Evolutionary conservation across 2,329 filamentous ascomycete genomes (phyloP).

Genomic region (Botrytis cinerea): DNA sequence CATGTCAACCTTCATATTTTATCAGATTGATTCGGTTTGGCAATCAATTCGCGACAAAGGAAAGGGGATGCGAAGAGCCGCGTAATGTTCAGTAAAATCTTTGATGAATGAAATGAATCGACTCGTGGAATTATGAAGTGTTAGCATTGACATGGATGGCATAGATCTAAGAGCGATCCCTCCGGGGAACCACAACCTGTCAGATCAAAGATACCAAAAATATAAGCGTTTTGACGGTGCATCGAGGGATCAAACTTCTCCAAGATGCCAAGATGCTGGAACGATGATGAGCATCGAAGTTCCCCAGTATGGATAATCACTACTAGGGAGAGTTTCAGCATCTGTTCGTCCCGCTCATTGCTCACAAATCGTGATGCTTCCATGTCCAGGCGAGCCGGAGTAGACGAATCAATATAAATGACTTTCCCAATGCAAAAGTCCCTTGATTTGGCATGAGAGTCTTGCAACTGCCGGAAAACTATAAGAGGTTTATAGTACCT

Average conservation of each 20-base stretch:
- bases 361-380: neutral
- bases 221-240: neutral
- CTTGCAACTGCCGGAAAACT: neutral
- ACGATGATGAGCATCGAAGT: neutral
- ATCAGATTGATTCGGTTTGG: neutral
- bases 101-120: neutral
- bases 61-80: neutral
- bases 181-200: neutral
- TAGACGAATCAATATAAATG: neutral
- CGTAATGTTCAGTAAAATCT: neutral
- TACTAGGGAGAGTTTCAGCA: neutral
- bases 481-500: neutral
- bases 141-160: neutral
- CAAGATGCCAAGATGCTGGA: neutral
- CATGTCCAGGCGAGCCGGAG: neutral
- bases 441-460: neutral
- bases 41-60: neutral
- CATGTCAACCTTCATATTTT: neutral
- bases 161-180: neutral
- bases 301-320: neutral
- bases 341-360: neutral
- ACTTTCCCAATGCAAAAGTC: neutral
- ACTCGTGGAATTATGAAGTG: neutral
- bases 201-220: slow-evolving; percentile 3
- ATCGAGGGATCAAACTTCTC: neutral